These are phyloP conservation scores for Mallotus nudiflorus DNA, from an alignment of 345 rosid genomes.

Conservation along the genomic window DNA sequence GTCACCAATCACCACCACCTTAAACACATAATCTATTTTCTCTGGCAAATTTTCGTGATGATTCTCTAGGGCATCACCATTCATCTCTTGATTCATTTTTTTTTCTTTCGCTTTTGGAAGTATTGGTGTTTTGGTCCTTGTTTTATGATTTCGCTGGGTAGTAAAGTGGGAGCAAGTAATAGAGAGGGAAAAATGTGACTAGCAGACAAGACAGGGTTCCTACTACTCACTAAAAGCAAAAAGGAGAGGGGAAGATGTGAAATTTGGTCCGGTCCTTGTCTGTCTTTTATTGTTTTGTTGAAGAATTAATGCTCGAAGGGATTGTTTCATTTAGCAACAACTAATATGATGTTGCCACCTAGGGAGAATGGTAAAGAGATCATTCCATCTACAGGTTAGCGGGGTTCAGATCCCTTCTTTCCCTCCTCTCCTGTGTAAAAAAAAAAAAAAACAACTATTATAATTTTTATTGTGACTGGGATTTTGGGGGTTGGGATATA, in stretches of 20 bases:
- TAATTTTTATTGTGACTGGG: too few species aligned
- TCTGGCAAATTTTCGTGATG: constrained; percentile 34
- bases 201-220: neutral
- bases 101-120: too few species aligned
- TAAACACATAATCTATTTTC: constrained; percentile 70
- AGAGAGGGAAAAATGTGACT: neutral
- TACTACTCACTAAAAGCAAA: constrained; percentile 2
- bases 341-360: too few species aligned
- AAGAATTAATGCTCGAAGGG: too few species aligned
- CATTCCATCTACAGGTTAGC: too few species aligned
- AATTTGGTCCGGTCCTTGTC: constrained; percentile 5
- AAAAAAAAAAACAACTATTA: too few species aligned
- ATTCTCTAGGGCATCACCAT: too few species aligned
- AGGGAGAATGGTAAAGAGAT: too few species aligned
- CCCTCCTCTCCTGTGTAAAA: too few species aligned
- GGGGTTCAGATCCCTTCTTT: too few species aligned
- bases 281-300: constrained; percentile 9
- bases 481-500: neutral
- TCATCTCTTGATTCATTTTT: constrained; percentile 67
- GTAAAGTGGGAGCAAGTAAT: constrained; percentile 14
- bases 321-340: too few species aligned
- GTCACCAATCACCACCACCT: constrained; percentile 81
- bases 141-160: neutral
- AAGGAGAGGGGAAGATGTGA: neutral
- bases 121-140: too few species aligned